These are phyloP conservation scores for Coemansia aciculifera DNA, from an alignment of 192 early-diverging fungal genomes.

Conservation along the genomic window DNA sequence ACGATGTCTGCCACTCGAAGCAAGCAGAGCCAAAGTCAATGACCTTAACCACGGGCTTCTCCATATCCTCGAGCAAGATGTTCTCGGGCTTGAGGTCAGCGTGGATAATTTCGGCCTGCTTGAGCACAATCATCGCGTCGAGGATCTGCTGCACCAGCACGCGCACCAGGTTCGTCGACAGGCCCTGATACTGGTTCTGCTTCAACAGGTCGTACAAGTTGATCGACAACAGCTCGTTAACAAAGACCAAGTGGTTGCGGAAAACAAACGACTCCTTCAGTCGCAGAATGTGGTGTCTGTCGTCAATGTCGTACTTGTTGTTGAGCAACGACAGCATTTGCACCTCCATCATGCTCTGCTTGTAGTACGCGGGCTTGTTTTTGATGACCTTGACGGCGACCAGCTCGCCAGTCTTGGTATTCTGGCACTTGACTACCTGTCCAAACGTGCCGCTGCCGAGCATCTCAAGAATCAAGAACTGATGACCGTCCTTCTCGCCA, in stretches of 20 bases:
- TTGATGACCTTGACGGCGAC: slow-evolving; percentile 98
- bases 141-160: slow-evolving; percentile 93
- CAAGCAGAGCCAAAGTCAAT: slow-evolving; percentile 99
- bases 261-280: slow-evolving; percentile 93
- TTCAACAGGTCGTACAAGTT: slow-evolving; percentile 99
- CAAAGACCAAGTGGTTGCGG: slow-evolving; percentile 89
- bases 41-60: slow-evolving; percentile 92
- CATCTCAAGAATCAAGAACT: slow-evolving; percentile 92
- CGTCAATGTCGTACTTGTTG: slow-evolving; percentile 79
- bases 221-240: slow-evolving; percentile 95
- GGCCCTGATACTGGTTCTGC: slow-evolving; percentile 93
- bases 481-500: slow-evolving; percentile 84
- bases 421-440: slow-evolving; percentile 95
- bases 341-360: slow-evolving; percentile 97
- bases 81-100: slow-evolving; percentile 99
- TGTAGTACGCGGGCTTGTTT: slow-evolving; percentile 96
- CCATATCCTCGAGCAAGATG: slow-evolving; percentile 83
- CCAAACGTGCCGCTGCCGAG: slow-evolving; percentile 98
- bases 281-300: slow-evolving; percentile 87
- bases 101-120: slow-evolving; percentile 90
- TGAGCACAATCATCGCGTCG: slow-evolving; percentile 84
- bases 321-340: slow-evolving; percentile 92
- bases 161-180: slow-evolving; percentile 90
- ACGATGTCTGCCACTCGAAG: slow-evolving; percentile 90
- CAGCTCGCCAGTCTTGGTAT: slow-evolving; percentile 87